These are phyloP conservation scores for Fusarium xyrophilum DNA, from an alignment of 2,329 filamentous ascomycete genomes.

Conservation along the genomic window DNA sequence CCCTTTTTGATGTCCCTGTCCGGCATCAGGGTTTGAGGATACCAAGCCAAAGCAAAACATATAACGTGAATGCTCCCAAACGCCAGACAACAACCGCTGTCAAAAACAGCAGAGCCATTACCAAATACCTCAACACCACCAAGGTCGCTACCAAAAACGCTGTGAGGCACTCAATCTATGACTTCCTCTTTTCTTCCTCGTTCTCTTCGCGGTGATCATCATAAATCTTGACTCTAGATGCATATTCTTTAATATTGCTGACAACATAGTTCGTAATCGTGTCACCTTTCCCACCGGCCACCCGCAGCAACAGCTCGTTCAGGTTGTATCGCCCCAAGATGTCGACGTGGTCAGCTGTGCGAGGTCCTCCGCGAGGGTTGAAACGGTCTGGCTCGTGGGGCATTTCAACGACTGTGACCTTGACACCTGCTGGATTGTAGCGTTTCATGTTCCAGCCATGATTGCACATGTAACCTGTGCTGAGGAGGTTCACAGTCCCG, in stretches of 20 bases:
- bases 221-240: slow-evolving; percentile 81
- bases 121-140: not conserved
- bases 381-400: slow-evolving; percentile 94
- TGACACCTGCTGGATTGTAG: slow-evolving; percentile 85
- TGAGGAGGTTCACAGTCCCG: slow-evolving; percentile 92
- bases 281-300: slow-evolving; percentile 85
- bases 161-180: slow-evolving; percentile 27
- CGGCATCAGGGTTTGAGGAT: slow-evolving; percentile 15
- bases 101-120: not conserved
- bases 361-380: slow-evolving; percentile 75
- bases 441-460: slow-evolving; percentile 92
- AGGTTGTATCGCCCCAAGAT: slow-evolving; percentile 88
- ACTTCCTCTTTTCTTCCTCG: slow-evolving; percentile 48
- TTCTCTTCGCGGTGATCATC: slow-evolving; percentile 66
- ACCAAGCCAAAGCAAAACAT: slow-evolving; percentile 21
- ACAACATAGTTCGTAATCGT: slow-evolving; percentile 78
- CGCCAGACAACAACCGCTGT: slow-evolving; percentile 30
- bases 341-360: slow-evolving; percentile 90
- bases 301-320: slow-evolving; percentile 86
- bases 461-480: slow-evolving; percentile 94
- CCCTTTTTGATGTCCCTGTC: slow-evolving; percentile 4
- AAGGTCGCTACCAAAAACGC: slow-evolving; percentile 1
- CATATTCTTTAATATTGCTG: slow-evolving; percentile 83
- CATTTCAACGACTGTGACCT: slow-evolving; percentile 93
- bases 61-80: slow-evolving; percentile 32